phyloP scores from a whole-genome alignment of 345 rosid genomes.

The Salix udensis region DNA sequence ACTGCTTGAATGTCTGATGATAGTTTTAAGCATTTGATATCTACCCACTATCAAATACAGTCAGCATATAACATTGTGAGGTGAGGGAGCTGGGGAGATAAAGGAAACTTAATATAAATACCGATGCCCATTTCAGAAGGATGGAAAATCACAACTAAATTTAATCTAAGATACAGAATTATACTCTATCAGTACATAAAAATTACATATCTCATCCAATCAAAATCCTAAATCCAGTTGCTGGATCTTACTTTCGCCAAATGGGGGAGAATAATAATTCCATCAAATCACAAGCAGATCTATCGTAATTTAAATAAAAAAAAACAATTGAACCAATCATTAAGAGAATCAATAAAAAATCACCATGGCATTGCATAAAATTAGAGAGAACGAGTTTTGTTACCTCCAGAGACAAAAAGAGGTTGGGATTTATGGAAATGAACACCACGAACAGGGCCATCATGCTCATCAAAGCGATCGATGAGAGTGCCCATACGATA shows the following conservation, averaged over 20 bases:
- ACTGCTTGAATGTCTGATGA: not conserved
- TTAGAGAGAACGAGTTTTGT: not conserved
- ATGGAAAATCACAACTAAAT: not conserved
- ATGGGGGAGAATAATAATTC: not conserved
- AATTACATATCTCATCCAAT: not conserved
- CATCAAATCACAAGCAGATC: not conserved
- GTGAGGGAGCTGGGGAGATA: not conserved
- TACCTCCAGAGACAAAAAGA: constrained; percentile 92
- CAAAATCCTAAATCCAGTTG: not conserved
- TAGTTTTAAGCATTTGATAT: not conserved
- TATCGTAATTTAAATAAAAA: not conserved
- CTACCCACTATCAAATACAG: not conserved
- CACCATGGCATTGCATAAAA: not conserved
- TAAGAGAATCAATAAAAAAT: not conserved
- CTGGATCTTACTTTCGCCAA: not conserved
- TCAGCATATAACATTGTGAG: not conserved
- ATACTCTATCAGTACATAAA: not conserved
- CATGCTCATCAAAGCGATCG: constrained; percentile 93
- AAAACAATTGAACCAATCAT: not conserved
- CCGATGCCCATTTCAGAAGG: not conserved
- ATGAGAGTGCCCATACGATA: constrained; percentile 95
- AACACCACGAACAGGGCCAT: constrained; percentile 98
- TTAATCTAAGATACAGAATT: not conserved
- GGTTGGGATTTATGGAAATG: constrained; percentile 94
- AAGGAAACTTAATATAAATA: not conserved